Evolutionary conservation across 768 basidiomycete species (phyloP).

Genomic region (Hysterangium stoloniferum): DNA sequence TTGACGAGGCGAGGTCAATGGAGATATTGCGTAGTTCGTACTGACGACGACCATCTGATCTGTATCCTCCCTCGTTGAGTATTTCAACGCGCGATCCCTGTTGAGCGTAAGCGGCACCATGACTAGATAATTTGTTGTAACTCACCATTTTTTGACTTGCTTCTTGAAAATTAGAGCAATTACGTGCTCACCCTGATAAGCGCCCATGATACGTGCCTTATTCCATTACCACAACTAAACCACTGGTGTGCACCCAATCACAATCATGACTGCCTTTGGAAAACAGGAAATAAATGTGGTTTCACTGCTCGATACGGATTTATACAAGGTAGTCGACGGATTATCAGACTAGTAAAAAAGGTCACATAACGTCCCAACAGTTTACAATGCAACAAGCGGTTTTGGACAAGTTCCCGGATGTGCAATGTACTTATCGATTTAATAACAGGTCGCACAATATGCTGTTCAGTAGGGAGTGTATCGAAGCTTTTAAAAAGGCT

Average conservation of each 20-base stretch:
- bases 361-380: constrained; percentile 31
- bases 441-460: constrained; percentile 64
- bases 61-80: constrained; percentile 77
- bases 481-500: constrained; percentile 48
- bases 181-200: background rate
- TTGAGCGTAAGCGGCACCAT: background rate
- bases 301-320: constrained; percentile 86
- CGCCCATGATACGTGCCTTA: background rate
- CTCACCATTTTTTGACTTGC: background rate
- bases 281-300: constrained; percentile 15
- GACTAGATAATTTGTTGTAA: background rate
- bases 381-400: constrained; percentile 96
- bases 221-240: too few relatives aligned
- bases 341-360: background rate
- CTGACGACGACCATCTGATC: constrained; percentile 89
- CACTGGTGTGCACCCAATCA: too few relatives aligned
- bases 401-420: constrained; percentile 63
- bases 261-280: background rate
- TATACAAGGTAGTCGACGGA: constrained; percentile 83
- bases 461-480: constrained; percentile 58
- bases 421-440: constrained; percentile 67
- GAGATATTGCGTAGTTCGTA: constrained; percentile 80
- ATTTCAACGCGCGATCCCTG: constrained; percentile 59
- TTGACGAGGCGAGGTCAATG: constrained; percentile 63
- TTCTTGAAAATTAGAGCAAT: background rate